phyloP scores from a whole-genome alignment of 768 basidiomycete species.

The Hirschioporus abietinus region DNA sequence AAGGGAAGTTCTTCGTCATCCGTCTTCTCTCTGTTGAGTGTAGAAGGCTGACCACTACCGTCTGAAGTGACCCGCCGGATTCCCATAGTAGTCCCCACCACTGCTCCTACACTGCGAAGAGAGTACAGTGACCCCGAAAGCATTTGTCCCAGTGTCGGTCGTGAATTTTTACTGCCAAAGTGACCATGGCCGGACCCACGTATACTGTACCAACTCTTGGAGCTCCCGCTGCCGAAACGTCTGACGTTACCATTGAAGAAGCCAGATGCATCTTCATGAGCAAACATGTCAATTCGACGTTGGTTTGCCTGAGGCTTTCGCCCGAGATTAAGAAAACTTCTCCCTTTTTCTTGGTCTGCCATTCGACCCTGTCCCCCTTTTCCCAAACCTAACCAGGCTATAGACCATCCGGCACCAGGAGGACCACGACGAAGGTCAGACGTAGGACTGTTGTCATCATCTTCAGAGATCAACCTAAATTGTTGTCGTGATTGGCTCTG shows the following conservation, averaged over 20 bases:
- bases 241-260: constrained; percentile 3
- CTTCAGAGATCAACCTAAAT: constrained; percentile 28
- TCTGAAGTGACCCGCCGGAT: not conserved
- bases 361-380: constrained; percentile 11
- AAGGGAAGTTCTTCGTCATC: constrained; percentile 16
- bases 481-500: constrained; percentile 10
- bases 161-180: not conserved
- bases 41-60: not conserved
- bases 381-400: not conserved
- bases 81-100: not conserved
- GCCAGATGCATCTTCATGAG: constrained; percentile 13
- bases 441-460: constrained; percentile 26
- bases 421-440: not conserved
- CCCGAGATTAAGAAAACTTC: constrained; percentile 16
- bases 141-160: constrained; percentile 21
- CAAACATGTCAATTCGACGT: constrained; percentile 12
- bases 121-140: constrained; percentile 23
- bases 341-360: constrained; percentile 19
- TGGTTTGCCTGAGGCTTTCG: constrained; percentile 11
- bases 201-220: constrained; percentile 3
- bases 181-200: not conserved
- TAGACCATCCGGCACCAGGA: not conserved
- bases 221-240: not conserved
- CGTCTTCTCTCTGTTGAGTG: constrained; percentile 38
- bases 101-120: constrained; percentile 21